Base-by-base conservation (phyloP, 306 rosid species). In the Herpetospermum pedunculosum region DNA sequence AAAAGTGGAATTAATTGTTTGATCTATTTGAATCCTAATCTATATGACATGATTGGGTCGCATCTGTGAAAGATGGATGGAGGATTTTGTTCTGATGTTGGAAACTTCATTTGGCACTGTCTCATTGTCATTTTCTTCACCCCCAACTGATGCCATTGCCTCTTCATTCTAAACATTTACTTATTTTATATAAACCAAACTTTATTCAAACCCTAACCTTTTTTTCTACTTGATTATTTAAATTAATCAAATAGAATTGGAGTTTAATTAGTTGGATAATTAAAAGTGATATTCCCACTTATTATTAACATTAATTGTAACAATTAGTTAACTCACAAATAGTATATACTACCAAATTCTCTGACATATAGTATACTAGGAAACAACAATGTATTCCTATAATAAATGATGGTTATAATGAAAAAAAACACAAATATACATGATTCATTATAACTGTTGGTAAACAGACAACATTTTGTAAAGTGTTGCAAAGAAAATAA, bases 61-160 rank as follows among this genome's bases (percentile, higher is more conserved):
- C 46, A 8, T 29, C 21, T 62, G 77, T 87, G 77, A 75, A 79
- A 73, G 77, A 81, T 84, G 81, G 82, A 83, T 26, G 40, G 69
- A 70, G 76, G 60, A 77, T 76, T 76, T 84, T 82, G 48, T 68
- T 75, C 74, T 64, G 80, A 79, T 71, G 21, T 29, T 49, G 0
- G 70, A 82, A 83, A 83, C 79, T 81, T 48, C 13, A 78, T 83
- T 88, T 86, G 92, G 84, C 87, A 62, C 59, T 7, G 77, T 74
- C 80, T 74, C 83, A 2, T 73, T 79, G 84, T 78, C 89, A 73
- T 85, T 26, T 87, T 77, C 32, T 63, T 70, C 60, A 74, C 60
- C 74, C 23, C 76, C 37, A 54, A 77, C 7, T 30, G 53, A 38
- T 65, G 49, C 72, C 49, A 8, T 67, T 23, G 4, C 44, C 44